Percentiles rank a stretch among this genome's conserved stretches.
phyloP scores from a whole-genome alignment of 192 early-diverging fungal species.

The Helicostylum pulchrum region DNA sequence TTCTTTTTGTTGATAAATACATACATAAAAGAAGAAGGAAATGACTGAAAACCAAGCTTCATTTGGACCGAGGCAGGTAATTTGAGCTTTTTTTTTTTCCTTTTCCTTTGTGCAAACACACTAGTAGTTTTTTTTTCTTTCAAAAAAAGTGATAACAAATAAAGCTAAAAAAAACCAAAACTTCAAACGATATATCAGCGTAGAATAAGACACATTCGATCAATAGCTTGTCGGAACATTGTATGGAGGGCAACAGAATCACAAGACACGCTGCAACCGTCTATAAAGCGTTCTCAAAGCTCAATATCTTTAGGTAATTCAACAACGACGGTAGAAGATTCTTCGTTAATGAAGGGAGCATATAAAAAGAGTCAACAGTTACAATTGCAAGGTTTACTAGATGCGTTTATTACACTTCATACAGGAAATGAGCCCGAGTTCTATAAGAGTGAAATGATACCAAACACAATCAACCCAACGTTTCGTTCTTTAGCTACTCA shows the following conservation, averaged over 20 bases:
- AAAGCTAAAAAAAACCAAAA: no score
- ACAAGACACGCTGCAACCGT: not conserved
- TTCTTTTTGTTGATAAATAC: no score
- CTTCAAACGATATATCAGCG: constrained; percentile 9
- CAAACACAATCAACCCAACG: constrained; percentile 34
- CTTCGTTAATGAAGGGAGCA: constrained; percentile 17
- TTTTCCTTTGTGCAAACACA: no score
- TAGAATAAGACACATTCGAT: constrained; percentile 31
- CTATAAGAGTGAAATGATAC: constrained; percentile 32
- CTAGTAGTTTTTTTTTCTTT: no score
- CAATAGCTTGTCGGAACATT: constrained; percentile 32
- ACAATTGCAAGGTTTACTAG: constrained; percentile 30
- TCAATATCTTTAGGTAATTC: constrained; percentile 11
- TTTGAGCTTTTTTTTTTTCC: no score
- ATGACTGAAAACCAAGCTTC: no score
- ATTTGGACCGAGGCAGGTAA: no score
- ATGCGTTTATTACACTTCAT: constrained; percentile 44
- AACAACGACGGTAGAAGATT: constrained; percentile 23
- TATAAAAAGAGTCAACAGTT: constrained; percentile 14
- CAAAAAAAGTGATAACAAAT: no score
- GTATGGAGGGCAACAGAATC: not conserved
- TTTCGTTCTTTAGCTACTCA: constrained; percentile 27
- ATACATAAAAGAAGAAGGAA: no score
- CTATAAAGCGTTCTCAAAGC: constrained; percentile 21
- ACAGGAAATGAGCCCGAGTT: constrained; percentile 24